Evolutionary conservation across 768 basidiomycete species (phyloP).

Genomic region (Tulasnella calospora): DNA sequence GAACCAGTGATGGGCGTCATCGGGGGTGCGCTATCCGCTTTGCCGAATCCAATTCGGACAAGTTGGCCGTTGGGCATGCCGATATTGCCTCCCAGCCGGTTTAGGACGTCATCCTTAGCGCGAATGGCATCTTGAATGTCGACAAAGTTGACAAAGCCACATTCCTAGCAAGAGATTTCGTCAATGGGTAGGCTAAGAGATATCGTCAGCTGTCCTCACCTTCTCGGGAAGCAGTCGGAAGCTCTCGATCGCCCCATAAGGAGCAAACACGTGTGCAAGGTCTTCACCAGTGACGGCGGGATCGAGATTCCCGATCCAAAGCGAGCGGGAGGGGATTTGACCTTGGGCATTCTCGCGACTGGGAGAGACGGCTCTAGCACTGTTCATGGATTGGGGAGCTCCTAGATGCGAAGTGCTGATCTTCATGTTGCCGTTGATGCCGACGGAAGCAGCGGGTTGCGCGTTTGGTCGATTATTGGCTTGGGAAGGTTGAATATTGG

Average conservation of each 20-base stretch:
- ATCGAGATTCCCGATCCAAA: slow-evolving; percentile 99
- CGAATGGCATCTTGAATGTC: slow-evolving; percentile 93
- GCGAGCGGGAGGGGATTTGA: slow-evolving; percentile 89
- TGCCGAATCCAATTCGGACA: slow-evolving; percentile 96
- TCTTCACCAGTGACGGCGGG: slow-evolving; percentile 91
- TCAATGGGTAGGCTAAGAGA: not conserved
- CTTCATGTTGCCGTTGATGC: slow-evolving; percentile 35
- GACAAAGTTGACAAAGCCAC: slow-evolving; percentile 98
- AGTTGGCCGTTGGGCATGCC: slow-evolving; percentile 93
- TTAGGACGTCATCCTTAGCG: slow-evolving; percentile 96
- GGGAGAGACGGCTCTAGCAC: slow-evolving; percentile 66
- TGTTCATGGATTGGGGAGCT: slow-evolving; percentile 43
- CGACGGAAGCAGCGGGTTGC: not conserved
- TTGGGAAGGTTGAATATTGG: not conserved
- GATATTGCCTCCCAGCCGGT: slow-evolving; percentile 89
- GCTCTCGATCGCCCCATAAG: slow-evolving; percentile 96
- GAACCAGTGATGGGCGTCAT: slow-evolving; percentile 79
- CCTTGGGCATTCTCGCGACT: slow-evolving; percentile 74
- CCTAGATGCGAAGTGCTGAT: slow-evolving; percentile 59
- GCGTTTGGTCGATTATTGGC: not conserved
- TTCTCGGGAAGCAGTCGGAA: slow-evolving; percentile 93
- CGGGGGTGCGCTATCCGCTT: slow-evolving; percentile 86
- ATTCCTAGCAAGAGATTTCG: slow-evolving; percentile 59
- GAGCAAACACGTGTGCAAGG: slow-evolving; percentile 90
- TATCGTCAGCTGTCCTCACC: slow-evolving; percentile 45